Conservation (phyloP, 345 rosid species). For the Brassica cretica region DNA sequence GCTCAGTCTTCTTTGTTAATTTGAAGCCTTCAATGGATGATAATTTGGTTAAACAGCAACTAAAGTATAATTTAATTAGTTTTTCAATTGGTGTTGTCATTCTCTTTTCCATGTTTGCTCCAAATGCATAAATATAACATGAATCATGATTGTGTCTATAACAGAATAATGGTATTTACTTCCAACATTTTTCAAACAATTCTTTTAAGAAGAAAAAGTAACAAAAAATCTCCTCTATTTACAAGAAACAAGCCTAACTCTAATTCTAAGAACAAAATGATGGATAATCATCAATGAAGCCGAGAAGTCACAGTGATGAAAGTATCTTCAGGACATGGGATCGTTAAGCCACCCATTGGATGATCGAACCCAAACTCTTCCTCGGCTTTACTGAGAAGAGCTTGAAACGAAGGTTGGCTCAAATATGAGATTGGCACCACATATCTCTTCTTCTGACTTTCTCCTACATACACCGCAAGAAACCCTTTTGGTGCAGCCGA, state of each 20-base stretch:
- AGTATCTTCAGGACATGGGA: too few relatives aligned
- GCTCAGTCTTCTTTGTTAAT: background rate
- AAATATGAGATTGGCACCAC: too few relatives aligned
- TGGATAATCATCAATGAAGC: too few relatives aligned
- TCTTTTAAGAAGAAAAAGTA: background rate
- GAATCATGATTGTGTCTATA: background rate
- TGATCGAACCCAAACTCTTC: too few relatives aligned
- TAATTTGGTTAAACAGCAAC: constrained; percentile 1
- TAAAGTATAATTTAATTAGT: background rate
- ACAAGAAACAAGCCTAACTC: background rate
- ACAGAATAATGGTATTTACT: constrained; percentile 1
- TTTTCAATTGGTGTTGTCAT: background rate
- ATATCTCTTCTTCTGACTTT: too few relatives aligned
- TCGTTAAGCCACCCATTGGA: too few relatives aligned
- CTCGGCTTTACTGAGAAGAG: too few relatives aligned
- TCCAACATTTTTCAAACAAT: background rate
- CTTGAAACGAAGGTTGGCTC: too few relatives aligned
- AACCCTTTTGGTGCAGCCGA: too few relatives aligned
- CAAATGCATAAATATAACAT: constrained; percentile 2
- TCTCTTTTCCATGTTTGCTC: background rate
- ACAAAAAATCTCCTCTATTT: background rate
- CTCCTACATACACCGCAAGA: too few relatives aligned
- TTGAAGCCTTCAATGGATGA: background rate
- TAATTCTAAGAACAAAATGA: background rate
- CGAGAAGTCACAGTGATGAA: too few relatives aligned